Evolutionary conservation across 495 filamentous ascomycete genomes (phyloP), one percentile per base, ranked within the genome.

Genomic region (Terfezia boudieri): DNA sequence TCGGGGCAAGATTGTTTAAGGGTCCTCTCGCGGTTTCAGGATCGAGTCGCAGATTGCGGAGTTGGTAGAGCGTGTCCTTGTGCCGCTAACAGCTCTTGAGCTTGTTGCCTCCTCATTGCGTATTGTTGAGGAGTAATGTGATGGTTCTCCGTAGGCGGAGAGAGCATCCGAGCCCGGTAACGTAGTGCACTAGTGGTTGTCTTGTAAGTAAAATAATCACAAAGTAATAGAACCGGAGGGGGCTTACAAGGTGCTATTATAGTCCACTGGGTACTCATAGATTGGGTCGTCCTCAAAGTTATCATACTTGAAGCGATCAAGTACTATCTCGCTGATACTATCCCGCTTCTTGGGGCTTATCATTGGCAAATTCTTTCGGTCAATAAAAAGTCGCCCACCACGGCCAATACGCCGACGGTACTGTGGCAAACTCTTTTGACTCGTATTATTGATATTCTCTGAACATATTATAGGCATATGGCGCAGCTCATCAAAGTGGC

Each of bases 271-370:
- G 71, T 83, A 86, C 35, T 82, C 73, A 56, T 84, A 82, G 36
- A 86, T 83, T 53, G 69, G 67, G 60, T 88, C 84, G 12, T 73
- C 73, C 54, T 74, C 72, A 53, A 23, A 51, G 22, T 79, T 75
- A 63, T 92, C 84, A 70, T 82, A 90, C 64, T 85, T 89, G 74
- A 81, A 89, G 51, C 81, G 77, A 61, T 93, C 86, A 46, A 74
- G 73, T 54, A 72, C 71, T 49, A 71, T 59, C 12, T 71, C 71
- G 26, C 26, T 32, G 26, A 32, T 32, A 7, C 26, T 32, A 53
- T 73, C 71, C 57, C 72, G 61, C 5, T 78, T 75, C 48, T 70
- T 65, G 56, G 68, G 73, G 66, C 71, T 74, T 50, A 68, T 64
- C 48, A 69, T 72, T n/a, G 68, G 68, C 54, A 75, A 67, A 20